These are phyloP conservation scores for Cronartium quercuum DNA, from an alignment of 1,284 basidiomycete species.

Conservation along the genomic window DNA sequence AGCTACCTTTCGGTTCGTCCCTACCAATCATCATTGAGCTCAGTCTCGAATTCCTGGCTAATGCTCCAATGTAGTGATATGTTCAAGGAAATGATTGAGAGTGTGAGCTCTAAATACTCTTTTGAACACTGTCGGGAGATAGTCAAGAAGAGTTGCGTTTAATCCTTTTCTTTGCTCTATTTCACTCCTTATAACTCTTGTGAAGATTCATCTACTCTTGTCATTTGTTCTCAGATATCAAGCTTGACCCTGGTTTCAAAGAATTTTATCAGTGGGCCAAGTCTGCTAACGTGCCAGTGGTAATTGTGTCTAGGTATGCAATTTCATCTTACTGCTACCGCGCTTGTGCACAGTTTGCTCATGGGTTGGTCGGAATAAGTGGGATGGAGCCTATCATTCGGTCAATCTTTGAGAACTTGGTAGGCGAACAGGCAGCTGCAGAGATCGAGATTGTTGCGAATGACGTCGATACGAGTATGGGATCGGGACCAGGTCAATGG, in stretches of 20 bases:
- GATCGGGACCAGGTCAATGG: slow-evolving; percentile 63
- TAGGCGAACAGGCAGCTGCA: slow-evolving; percentile 65
- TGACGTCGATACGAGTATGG: slow-evolving; percentile 60
- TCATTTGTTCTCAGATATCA: slow-evolving; percentile 59
- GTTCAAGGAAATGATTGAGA: slow-evolving; percentile 39
- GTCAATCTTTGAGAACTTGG: slow-evolving; percentile 69
- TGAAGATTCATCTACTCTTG: not conserved
- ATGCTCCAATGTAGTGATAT: slow-evolving; percentile 8
- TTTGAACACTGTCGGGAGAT: slow-evolving; percentile 74
- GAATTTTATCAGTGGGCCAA: slow-evolving; percentile 77
- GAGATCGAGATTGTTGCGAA: slow-evolving; percentile 85
- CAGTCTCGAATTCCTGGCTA: not conserved
- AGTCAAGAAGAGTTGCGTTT: slow-evolving; percentile 57
- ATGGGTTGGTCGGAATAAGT: slow-evolving; percentile 52
- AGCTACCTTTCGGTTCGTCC: slow-evolving; percentile 62
- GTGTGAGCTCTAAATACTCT: slow-evolving; percentile 46
- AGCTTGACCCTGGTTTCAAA: slow-evolving; percentile 78
- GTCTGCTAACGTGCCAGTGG: slow-evolving; percentile 67
- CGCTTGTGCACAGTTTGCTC: too few relatives aligned
- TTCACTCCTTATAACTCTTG: too few relatives aligned
- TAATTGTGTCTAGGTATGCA: slow-evolving; percentile 78
- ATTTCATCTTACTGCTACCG: not conserved
- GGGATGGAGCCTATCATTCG: slow-evolving; percentile 89
- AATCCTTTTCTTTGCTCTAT: not conserved
- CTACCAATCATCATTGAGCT: not conserved